Evolutionary conservation across 345 rosid species (phyloP), one percentile per base, ranked within the genome.

Genomic region (Citrus cavaleriei): DNA sequence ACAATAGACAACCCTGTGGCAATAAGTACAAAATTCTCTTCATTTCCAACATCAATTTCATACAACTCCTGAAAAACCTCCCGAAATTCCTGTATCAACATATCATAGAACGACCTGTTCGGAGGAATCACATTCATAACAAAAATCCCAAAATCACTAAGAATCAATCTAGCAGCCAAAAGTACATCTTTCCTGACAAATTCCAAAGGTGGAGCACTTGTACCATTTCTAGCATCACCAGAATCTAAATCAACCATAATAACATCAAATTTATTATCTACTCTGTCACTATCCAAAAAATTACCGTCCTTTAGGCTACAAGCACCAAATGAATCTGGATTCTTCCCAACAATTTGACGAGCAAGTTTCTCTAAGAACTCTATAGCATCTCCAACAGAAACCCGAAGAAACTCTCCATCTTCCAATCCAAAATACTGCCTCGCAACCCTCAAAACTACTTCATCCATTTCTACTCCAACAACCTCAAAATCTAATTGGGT

Each of bases 221-320:
- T 38, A 57, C 96, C 95, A 42, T 79, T 88, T 40, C 80, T 64
- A 10, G 83, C 81, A 85, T 91, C 89, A 21, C 55, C 80, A 0
- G 94, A 88, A 82, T 96, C 95, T 27, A 96, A 81, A 88, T 96
- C 97, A 83, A 96, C 92, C 98, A 93, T 90, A 70, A 92, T 75
- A 19, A 86, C 92, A 81, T 95, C 95, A 84, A 93, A 95, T 22
- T 80, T 80, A 8, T 49, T 18, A 64, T 6, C 82, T 28, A 61
- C 65, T 60, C 30, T 76, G 70, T 30, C 55, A 27, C 9, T 68
- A 25, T 55, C 68, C 57, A 65, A 18, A 18, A 2, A 42, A 70
- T 57, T 51, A 60, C 64, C 63, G 62, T 40, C 79, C 77, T 70
- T 58, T 70, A 8, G 68, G 30, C 42, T 62, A 22, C 2, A 25